phyloP scores from a whole-genome alignment of 495 filamentous ascomycete genomes.

The Tetracladium setigerum region DNA sequence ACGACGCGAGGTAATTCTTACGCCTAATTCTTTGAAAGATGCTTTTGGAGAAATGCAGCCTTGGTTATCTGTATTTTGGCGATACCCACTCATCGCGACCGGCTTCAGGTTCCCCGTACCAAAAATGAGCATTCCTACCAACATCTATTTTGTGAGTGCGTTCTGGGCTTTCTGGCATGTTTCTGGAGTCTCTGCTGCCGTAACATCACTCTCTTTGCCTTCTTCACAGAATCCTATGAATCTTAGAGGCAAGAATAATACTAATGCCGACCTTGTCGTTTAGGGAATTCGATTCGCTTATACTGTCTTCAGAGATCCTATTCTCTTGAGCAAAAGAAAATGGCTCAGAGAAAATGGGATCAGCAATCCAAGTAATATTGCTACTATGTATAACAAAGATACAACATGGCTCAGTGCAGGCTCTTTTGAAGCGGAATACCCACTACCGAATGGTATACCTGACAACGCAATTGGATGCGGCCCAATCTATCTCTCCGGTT shows the following conservation, averaged over 20 bases:
- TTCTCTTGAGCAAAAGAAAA: no score
- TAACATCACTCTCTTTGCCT: not conserved
- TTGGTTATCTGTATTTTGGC: slow-evolving; percentile 23
- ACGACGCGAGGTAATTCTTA: slow-evolving; percentile 25
- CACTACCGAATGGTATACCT: no score
- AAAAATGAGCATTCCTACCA: slow-evolving; percentile 30
- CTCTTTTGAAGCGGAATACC: no score
- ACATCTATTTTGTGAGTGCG: slow-evolving; percentile 28
- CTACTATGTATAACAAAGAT: no score
- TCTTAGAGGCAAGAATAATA: no score
- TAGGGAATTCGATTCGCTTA: no score
- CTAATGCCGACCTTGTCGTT: no score
- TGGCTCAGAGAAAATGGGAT: no score
- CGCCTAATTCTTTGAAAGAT: slow-evolving; percentile 32
- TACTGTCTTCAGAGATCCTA: no score
- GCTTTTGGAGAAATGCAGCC: slow-evolving; percentile 33
- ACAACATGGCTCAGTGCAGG: no score
- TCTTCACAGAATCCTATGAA: no score
- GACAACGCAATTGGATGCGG: not conserved
- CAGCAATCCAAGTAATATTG: no score
- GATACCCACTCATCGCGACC: slow-evolving; percentile 17
- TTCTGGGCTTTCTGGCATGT: not conserved
- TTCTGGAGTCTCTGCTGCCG: not conserved
- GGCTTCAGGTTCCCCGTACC: slow-evolving; percentile 35
- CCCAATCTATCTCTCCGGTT: slow-evolving; percentile 8